Base-by-base conservation (phyloP, 2,329 filamentous ascomycete species). In the Penicillium glabrum region DNA sequence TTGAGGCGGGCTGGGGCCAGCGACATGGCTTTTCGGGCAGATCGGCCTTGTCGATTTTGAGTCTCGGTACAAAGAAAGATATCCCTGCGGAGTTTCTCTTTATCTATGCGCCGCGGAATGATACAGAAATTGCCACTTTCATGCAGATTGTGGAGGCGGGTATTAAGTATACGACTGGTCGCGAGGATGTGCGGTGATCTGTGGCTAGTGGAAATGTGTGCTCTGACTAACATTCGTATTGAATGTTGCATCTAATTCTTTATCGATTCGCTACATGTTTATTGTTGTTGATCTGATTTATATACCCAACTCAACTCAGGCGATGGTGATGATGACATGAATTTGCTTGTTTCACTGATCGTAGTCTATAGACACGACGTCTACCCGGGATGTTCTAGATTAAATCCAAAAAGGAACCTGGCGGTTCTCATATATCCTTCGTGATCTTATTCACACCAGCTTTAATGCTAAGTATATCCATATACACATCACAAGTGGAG, bases 1-100 rank as follows among this genome's bases (percentile, higher is more conserved):
- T 96, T 19, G 82, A 86, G 59, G 86, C 85, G 58, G 89, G 90
- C 2, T 96, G 91, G 91, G 91, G 89, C 1, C 87, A 96, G 75
- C 70, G 83, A 27, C 83, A 86, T 72, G 81, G 81, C 3, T 67
- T 77, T 23, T 69, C 71, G 3, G 72, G 74, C n/a, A 68, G 89
- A 3, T 83, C 84, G 64, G 86, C 85, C n/a, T 83, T 86, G 14
- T 85, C 83, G 75, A 91, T 92, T 69, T 41, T 70, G n/a, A 60
- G 54, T 8, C 44, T 66, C 13, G 64, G 66, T 2, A 59, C 51
- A 2, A 24, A 49, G 10, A 50, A 61, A 1, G 50, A 57, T 43
- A 24, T 71, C 2, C 69, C 69, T 1, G 50, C 49, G 0, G 70
- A 72, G 45, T 72, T 65, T 61, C 51, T 74, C 8, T 46, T 75